Conservation (phyloP, 2,329 filamentous ascomycete genomes). For the Alternaria arborescens region DNA sequence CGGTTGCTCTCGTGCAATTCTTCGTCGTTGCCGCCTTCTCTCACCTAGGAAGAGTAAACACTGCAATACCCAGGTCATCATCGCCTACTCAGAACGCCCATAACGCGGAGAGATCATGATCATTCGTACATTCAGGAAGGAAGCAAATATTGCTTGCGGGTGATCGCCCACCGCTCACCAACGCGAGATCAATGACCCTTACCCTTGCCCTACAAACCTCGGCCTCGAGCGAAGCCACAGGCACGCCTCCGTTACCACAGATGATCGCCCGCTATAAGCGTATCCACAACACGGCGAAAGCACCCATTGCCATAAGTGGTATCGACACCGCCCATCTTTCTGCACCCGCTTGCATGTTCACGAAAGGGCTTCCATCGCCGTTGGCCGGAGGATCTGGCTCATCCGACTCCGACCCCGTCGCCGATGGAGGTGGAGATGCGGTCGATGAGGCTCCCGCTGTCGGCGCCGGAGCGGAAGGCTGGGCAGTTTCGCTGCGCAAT, state of each 20-base stretch:
- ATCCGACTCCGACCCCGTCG: slow-evolving; percentile 8
- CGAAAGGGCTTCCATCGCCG: slow-evolving; percentile 39
- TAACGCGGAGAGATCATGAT: neutral
- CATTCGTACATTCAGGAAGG: neutral
- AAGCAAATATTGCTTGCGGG: neutral
- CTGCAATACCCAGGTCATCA: neutral
- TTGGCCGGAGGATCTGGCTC: slow-evolving; percentile 19
- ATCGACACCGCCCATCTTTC: slow-evolving; percentile 17
- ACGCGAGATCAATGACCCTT: too few species aligned
- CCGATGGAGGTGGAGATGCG: neutral
- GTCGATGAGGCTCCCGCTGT: slow-evolving; percentile 3
- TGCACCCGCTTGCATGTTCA: slow-evolving; percentile 37
- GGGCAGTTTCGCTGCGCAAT: slow-evolving; percentile 18
- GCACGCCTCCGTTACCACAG: too few species aligned
- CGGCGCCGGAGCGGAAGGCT: slow-evolving; percentile 13
- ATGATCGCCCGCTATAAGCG: neutral
- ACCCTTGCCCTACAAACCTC: too few species aligned
- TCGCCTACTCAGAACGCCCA: neutral
- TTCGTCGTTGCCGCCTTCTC: neutral
- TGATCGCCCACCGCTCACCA: neutral
- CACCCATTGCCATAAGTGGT: slow-evolving; percentile 11
- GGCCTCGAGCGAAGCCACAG: too few species aligned
- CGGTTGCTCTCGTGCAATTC: neutral
- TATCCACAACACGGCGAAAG: slow-evolving; percentile 14
- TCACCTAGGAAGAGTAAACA: neutral